These are phyloP conservation scores for Plenodomus biglobosus DNA, from an alignment of 2,329 filamentous ascomycete species.

Conservation along the genomic window DNA sequence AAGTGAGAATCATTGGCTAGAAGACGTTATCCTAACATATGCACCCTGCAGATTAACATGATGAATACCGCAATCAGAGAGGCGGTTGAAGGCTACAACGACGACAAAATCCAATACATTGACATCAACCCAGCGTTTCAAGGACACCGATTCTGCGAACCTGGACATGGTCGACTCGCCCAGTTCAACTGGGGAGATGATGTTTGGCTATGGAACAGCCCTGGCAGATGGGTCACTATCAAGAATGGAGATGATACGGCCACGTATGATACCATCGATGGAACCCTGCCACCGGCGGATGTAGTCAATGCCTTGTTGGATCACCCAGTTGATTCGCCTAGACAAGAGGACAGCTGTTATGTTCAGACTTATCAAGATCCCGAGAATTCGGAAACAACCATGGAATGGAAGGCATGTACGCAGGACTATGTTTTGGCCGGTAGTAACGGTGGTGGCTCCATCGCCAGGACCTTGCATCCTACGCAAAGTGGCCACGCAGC, in stretches of 20 bases:
- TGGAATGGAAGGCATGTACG: neutral
- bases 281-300: conserved; percentile 1
- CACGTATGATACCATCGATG: neutral
- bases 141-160: conserved; percentile 13
- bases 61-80: conserved; percentile 6
- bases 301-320: neutral
- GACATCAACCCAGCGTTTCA: conserved; percentile 10
- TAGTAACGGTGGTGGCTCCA: neutral
- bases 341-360: neutral
- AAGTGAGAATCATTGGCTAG: neutral
- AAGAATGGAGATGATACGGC: neutral
- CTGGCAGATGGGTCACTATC: neutral
- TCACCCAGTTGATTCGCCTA: neutral
- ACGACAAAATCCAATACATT: conserved; percentile 11
- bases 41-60: conserved; percentile 1
- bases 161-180: neutral
- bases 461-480: conserved; percentile 3
- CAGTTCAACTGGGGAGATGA: conserved; percentile 1
- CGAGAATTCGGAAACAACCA: neutral
- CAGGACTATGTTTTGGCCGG: neutral
- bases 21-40: no score
- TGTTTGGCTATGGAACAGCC: conserved; percentile 7
- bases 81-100: conserved; percentile 10
- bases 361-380: neutral
- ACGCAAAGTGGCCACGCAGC: neutral